phyloP scores from a whole-genome alignment of 305 asterid genomes.

The Rubia tinctorum region DNA sequence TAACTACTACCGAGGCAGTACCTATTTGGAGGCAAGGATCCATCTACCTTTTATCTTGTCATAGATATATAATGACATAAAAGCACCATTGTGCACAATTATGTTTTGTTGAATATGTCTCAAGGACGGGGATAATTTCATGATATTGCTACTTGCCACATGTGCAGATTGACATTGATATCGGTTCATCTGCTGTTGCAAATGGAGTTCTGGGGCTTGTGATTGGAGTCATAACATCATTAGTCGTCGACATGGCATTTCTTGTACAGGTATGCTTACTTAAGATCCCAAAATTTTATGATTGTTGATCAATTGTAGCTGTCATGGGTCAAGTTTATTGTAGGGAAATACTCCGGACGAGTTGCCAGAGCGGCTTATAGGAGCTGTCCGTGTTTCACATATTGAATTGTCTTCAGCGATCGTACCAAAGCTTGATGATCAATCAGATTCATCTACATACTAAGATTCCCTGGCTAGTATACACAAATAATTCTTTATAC shows the following conservation, averaged over 20 bases:
- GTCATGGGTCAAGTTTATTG: background rate
- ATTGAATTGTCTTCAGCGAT: conserved; percentile 71
- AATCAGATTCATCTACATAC: conserved; percentile 29
- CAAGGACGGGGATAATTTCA: background rate
- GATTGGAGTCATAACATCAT: conserved; percentile 74
- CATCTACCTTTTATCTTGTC: conserved; percentile 1
- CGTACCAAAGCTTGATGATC: conserved; percentile 51
- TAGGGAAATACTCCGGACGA: conserved; percentile 81
- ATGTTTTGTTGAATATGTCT: background rate
- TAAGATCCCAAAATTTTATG: background rate
- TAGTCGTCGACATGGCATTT: conserved; percentile 97
- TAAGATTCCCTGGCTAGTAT: conserved; percentile 10
- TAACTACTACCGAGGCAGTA: conserved; percentile 74
- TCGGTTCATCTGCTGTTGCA: conserved; percentile 95
- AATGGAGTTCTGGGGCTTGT: conserved; percentile 98
- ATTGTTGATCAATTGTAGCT: background rate
- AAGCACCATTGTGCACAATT: background rate
- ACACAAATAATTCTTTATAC: conserved; percentile 18
- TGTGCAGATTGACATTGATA: conserved; percentile 81
- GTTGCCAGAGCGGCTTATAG: conserved; percentile 85
- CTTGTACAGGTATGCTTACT: conserved; percentile 66
- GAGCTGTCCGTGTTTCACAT: conserved; percentile 79
- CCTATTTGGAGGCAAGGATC: conserved; percentile 76
- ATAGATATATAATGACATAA: background rate
- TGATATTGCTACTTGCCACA: conserved; percentile 12